phyloP scores from a whole-genome alignment of 1,139 yeast species.

The Magnusiomyces tetraspermus region DNA sequence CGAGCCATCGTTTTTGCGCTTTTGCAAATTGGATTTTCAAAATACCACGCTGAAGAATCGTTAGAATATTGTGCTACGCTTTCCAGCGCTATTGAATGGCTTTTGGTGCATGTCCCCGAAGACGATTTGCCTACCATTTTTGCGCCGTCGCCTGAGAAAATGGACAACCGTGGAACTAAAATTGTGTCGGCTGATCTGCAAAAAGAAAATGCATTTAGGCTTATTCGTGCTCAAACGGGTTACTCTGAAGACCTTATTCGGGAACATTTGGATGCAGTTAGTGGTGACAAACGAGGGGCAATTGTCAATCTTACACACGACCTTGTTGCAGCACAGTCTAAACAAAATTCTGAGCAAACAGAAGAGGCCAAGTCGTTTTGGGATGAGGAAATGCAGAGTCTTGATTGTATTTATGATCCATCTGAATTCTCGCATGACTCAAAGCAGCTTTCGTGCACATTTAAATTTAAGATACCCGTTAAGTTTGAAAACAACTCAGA shows the following conservation, averaged over 20 bases:
- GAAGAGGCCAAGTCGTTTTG: constrained; percentile 37
- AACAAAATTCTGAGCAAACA: constrained; percentile 5
- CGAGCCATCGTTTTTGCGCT: constrained; percentile 24
- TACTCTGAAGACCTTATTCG: constrained; percentile 57
- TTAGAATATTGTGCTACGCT: constrained; percentile 44
- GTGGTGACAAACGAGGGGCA: constrained; percentile 43
- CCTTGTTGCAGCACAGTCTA: constrained; percentile 27
- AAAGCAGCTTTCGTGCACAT: constrained; percentile 5
- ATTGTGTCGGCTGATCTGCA: constrained; percentile 34
- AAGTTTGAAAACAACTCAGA: background rate
- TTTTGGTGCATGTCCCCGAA: constrained; percentile 81
- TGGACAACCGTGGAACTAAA: constrained; percentile 23
- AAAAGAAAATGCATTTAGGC: constrained; percentile 43
- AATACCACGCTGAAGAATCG: constrained; percentile 63
- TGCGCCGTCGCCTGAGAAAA: constrained; percentile 27
- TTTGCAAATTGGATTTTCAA: constrained; percentile 54
- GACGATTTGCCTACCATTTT: constrained; percentile 67
- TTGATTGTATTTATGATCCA: constrained; percentile 45
- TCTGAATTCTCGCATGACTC: constrained; percentile 9
- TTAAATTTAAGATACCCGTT: constrained; percentile 1
- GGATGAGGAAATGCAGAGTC: constrained; percentile 69
- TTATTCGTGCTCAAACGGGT: constrained; percentile 53
- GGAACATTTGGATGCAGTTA: constrained; percentile 37
- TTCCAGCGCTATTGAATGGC: constrained; percentile 61
- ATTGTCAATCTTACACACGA: constrained; percentile 35